Percentiles rank a stretch among this genome's conserved stretches.
phyloP scores from a whole-genome alignment of 2,329 filamentous ascomycete genomes.

The Paecilomyces formosus region DNA sequence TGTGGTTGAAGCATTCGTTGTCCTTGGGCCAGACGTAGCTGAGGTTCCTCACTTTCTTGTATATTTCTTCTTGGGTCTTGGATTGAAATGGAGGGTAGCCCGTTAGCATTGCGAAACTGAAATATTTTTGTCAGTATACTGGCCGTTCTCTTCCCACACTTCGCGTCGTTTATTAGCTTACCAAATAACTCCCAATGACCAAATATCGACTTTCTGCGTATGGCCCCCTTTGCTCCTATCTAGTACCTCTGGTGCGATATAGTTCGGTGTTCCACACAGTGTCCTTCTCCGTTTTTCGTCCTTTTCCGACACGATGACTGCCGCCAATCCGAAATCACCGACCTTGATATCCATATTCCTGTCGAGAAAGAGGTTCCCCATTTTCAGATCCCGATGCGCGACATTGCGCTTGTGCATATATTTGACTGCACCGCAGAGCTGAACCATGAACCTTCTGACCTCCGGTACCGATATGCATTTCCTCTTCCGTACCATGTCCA shows the following conservation, averaged over 20 bases:
- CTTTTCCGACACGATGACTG: constrained; percentile 81
- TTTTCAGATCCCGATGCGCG: constrained; percentile 94
- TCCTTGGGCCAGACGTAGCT: constrained; percentile 45
- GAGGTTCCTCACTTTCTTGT: constrained; percentile 40
- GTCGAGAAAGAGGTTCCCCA: constrained; percentile 96
- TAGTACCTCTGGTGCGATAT: constrained; percentile 93
- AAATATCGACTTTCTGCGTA: constrained; percentile 96
- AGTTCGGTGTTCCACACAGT: constrained; percentile 94
- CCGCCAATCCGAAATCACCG: constrained; percentile 92
- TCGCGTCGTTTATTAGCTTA: constrained; percentile 39
- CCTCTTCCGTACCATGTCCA: constrained; percentile 93
- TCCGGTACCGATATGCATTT: constrained; percentile 89
- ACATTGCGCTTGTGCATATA: constrained; percentile 95
- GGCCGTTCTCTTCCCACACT: not conserved
- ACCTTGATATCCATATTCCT: constrained; percentile 95
- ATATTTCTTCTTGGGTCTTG: constrained; percentile 46
- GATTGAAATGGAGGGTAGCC: constrained; percentile 97
- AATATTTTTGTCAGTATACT: constrained; percentile 16
- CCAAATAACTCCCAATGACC: constrained; percentile 97
- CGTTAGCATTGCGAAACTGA: constrained; percentile 87
- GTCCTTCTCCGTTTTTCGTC: constrained; percentile 84
- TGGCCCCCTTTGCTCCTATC: constrained; percentile 92
- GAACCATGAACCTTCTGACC: constrained; percentile 85
- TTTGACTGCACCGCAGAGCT: constrained; percentile 94
- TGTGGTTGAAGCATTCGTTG: constrained; percentile 35